phyloP scores from a whole-genome alignment of 768 basidiomycete species.

The Phaeotremella skinneri region DNA sequence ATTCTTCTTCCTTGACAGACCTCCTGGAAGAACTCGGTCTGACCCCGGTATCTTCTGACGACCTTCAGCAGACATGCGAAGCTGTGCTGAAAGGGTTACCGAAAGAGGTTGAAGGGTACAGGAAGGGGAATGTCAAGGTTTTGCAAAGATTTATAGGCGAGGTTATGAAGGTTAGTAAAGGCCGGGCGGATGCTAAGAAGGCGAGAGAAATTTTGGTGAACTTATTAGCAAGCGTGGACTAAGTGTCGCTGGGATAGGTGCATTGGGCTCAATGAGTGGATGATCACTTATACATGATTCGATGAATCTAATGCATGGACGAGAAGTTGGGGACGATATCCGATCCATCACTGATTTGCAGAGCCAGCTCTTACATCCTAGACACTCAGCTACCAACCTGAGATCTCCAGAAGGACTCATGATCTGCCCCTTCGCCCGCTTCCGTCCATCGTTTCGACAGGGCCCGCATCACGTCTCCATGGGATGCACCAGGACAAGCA shows the following conservation, averaged over 20 bases:
- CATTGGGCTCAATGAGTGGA: no score
- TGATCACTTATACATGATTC: no score
- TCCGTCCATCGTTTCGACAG: slow-evolving; percentile 35
- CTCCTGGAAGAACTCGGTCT: slow-evolving; percentile 20
- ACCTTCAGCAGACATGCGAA: slow-evolving; percentile 58
- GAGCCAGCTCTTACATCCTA: no score
- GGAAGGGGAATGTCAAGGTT: slow-evolving; percentile 70
- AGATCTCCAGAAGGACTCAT: slow-evolving; percentile 21
- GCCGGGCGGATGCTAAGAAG: slow-evolving; percentile 70
- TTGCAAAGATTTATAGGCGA: slow-evolving; percentile 76
- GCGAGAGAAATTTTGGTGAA: slow-evolving; percentile 58
- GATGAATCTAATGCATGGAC: no score
- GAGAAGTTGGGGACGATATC: no score
- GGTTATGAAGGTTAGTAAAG: slow-evolving; percentile 78
- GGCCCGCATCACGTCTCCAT: slow-evolving; percentile 48
- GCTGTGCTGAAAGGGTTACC: slow-evolving; percentile 68
- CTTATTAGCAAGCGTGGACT: slow-evolving; percentile 12
- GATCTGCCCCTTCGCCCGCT: slow-evolving; percentile 19
- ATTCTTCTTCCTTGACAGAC: slow-evolving; percentile 9
- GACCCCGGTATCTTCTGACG: slow-evolving; percentile 11
- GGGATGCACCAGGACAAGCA: slow-evolving; percentile 37
- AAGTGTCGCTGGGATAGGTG: no score
- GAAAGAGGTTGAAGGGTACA: slow-evolving; percentile 64
- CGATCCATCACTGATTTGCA: no score
- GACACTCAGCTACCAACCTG: not conserved